Evolutionary conservation across 2,329 filamentous ascomycete species (phyloP), one percentile per base, ranked within the genome.

Genomic region (Sphaerulina populicola): DNA sequence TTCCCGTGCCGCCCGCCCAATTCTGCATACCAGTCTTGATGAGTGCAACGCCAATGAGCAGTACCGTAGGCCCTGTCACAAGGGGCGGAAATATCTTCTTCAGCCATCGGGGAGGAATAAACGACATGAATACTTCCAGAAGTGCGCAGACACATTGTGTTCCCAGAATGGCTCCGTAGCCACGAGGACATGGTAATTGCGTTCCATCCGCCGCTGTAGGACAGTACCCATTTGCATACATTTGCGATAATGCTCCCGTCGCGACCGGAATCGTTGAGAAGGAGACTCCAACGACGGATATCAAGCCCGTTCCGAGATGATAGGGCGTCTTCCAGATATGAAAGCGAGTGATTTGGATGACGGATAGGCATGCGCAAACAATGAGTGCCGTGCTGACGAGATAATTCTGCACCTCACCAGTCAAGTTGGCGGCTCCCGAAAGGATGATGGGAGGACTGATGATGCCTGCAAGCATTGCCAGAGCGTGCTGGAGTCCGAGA

Each of bases 391-490:
- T 85, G 4, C 85, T 89, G 5, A 90, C 85, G 2, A 90, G 79
- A 62, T 94, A 93, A 61, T 88, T 83, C 56, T 85, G 79, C 43
- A 82, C 70, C 0, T 74, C 75, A 0, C 72, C 61, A 2, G 71
- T 67, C 6, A 93, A 72, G 60, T 88, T 84, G 52, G 82, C 84
- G 23, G 82, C 79, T 12, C 77, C 75, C 2, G 79, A 70, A 53
- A 93, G 78, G 55, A 90, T 82, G 49, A 93, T 79, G 1, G 87
- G 86, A 33, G 87, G 87, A 2, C 86, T 85, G 53, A 93, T 89
- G 59, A 90, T 77, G 52, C 73, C 73, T 29, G 72, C 73, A 50
- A 76, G 60, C 86, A 93, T 90, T 51, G 85, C 80, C 38, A 93
- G 72, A 1, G 86, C 77, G 66, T 93, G 87, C 62, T 93, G 87